These are phyloP conservation scores for Candida chauliodis DNA, from an alignment of 805 yeast genomes.

Conservation along the genomic window DNA sequence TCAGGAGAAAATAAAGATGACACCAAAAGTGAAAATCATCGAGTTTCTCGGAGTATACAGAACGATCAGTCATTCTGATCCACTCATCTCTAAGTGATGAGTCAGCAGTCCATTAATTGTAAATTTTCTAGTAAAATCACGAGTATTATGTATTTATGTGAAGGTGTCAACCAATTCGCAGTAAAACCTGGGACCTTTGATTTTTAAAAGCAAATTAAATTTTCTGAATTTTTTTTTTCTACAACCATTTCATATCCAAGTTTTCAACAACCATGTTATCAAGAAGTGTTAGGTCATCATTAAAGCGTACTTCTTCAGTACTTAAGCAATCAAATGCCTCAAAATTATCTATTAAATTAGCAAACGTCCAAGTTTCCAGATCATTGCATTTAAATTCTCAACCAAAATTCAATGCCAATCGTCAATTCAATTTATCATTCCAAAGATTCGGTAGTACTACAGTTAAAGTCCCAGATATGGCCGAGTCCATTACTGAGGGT, in stretches of 20 bases:
- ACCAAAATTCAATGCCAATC: conserved; percentile 3
- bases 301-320: conserved; percentile 20
- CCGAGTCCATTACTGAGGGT: conserved; percentile 97
- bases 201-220: conserved; percentile 2
- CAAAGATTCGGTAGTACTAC: conserved; percentile 38
- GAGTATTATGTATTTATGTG: no score
- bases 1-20: no score
- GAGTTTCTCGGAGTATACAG: no score
- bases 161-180: no score
- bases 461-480: conserved; percentile 97
- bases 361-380: conserved; percentile 18
- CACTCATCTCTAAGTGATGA: no score
- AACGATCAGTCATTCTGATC: no score
- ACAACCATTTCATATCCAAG: not conserved
- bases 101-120: no score
- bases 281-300: conserved; percentile 26
- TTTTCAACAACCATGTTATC: conserved; percentile 28
- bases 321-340: conserved; percentile 1
- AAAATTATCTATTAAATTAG: conserved; percentile 9
- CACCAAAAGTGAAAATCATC: no score
- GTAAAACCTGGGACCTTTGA: no score
- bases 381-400: conserved; percentile 12
- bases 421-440: conserved; percentile 17
- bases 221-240: not conserved
- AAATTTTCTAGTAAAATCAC: no score